A percentile compares a stretch with the other conserved stretches of the same genome.
phyloP scores from a whole-genome alignment of 345 rosid species.

The Rhodamnia argentea region DNA sequence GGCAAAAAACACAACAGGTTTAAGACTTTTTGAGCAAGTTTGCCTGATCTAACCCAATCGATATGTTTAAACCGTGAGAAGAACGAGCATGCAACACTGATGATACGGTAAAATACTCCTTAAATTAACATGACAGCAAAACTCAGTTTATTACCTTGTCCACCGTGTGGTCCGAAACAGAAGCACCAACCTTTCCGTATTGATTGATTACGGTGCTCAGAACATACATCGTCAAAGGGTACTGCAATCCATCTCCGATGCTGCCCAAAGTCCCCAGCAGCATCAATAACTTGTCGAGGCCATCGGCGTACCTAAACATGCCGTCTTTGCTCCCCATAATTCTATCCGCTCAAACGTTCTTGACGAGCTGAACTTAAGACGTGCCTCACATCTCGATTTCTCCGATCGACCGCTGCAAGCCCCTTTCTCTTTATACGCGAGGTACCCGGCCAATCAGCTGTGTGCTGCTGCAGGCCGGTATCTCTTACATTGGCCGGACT shows the following conservation, averaged over 20 bases:
- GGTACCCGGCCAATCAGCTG: background rate
- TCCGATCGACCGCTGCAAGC: background rate
- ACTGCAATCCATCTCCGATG: constrained; percentile 65
- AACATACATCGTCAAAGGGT: constrained; percentile 44
- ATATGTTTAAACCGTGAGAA: background rate
- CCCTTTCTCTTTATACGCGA: background rate
- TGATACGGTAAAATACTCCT: background rate
- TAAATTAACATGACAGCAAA: background rate
- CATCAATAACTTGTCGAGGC: constrained; percentile 49
- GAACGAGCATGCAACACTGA: background rate
- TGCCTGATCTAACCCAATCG: background rate
- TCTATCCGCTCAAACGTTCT: background rate
- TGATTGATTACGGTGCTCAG: constrained; percentile 55
- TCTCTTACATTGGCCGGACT: constrained; percentile 3
- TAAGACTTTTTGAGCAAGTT: too few species aligned
- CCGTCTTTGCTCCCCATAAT: constrained; percentile 35
- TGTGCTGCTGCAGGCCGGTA: constrained; percentile 11
- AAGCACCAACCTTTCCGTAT: constrained; percentile 21
- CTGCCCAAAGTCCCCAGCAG: constrained; percentile 50
- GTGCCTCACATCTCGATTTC: background rate
- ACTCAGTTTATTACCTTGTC: constrained; percentile 27
- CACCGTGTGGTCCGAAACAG: constrained; percentile 25
- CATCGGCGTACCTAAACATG: constrained; percentile 47
- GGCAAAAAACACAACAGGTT: too few species aligned
- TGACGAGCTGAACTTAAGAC: background rate